These are phyloP conservation scores for Ophiostoma tasmaniense DNA, from an alignment of 2,329 filamentous ascomycete species.

Conservation along the genomic window DNA sequence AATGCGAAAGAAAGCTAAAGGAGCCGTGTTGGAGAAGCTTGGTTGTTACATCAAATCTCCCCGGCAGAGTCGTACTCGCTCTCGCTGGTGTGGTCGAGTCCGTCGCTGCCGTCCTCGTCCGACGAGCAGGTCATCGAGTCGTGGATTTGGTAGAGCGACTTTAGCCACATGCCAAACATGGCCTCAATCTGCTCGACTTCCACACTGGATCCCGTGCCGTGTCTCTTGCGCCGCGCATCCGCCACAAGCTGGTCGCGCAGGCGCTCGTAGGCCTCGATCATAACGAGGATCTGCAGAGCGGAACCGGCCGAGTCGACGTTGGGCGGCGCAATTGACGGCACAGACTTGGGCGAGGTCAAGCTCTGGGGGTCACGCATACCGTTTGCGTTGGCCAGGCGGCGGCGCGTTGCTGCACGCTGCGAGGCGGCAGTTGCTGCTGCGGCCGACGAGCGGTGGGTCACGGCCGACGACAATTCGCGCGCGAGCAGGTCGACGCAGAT, in stretches of 20 bases:
- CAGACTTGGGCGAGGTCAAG: neutral
- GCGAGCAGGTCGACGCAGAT: slow-evolving; percentile 44
- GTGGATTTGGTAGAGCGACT: slow-evolving; percentile 41
- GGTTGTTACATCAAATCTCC: no score
- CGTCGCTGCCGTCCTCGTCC: slow-evolving; percentile 16
- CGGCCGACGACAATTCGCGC: slow-evolving; percentile 39
- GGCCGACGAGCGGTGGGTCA: slow-evolving; percentile 21
- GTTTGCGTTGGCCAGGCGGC: neutral
- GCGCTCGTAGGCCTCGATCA: slow-evolving; percentile 52
- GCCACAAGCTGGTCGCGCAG: slow-evolving; percentile 39
- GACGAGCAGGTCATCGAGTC: slow-evolving; percentile 28
- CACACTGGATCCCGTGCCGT: slow-evolving; percentile 18
- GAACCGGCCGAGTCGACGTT: slow-evolving; percentile 29
- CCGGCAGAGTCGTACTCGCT: slow-evolving; percentile 29
- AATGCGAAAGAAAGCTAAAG: no score
- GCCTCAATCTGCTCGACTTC: slow-evolving; percentile 29
- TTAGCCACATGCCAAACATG: slow-evolving; percentile 45
- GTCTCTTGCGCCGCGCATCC: slow-evolving; percentile 19
- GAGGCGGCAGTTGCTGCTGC: slow-evolving; percentile 8
- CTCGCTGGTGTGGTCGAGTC: slow-evolving; percentile 24
- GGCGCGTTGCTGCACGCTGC: slow-evolving; percentile 9
- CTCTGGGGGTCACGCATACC: neutral
- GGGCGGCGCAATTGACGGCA: slow-evolving; percentile 18
- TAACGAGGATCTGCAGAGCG: slow-evolving; percentile 45
- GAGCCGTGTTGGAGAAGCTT: no score